Percentiles rank a stretch among this genome's conserved stretches.
phyloP scores from a whole-genome alignment of 495 filamentous ascomycete genomes.

The Aspergillus ellipticus region DNA sequence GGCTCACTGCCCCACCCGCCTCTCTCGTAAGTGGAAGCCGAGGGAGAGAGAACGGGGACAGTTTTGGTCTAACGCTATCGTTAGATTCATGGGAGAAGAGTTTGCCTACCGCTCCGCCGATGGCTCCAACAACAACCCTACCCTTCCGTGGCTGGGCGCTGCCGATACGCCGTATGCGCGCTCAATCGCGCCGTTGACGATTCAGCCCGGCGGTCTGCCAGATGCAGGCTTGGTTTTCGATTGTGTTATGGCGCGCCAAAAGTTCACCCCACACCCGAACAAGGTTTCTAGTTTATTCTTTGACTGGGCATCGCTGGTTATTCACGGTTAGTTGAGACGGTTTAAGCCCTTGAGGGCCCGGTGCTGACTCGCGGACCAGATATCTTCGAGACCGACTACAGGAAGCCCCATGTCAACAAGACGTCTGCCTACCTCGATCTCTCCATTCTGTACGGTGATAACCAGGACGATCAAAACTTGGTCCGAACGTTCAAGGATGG shows the following conservation, averaged over 20 bases:
- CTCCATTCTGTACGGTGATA: constrained; percentile 56
- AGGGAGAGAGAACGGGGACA: background rate
- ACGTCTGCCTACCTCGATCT: constrained; percentile 59
- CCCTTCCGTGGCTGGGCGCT: constrained; percentile 52
- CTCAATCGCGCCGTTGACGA: constrained; percentile 48
- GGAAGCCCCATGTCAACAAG: constrained; percentile 49
- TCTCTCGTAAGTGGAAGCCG: constrained; percentile 37
- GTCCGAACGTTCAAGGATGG: constrained; percentile 56
- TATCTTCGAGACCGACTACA: constrained; percentile 57
- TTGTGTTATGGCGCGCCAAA: constrained; percentile 48
- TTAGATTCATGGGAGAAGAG: constrained; percentile 60
- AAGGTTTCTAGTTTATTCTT: constrained; percentile 58
- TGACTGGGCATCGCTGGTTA: constrained; percentile 55
- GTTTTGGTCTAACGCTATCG: background rate
- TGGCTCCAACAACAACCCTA: constrained; percentile 64
- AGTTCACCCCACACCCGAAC: constrained; percentile 53
- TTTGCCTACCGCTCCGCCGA: constrained; percentile 67
- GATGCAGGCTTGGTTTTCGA: constrained; percentile 54
- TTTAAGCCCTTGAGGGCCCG: too few species aligned
- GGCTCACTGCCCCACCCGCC: constrained; percentile 52
- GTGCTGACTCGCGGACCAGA: constrained; percentile 29
- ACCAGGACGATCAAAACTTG: constrained; percentile 52
- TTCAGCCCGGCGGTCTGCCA: constrained; percentile 49
- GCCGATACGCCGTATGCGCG: constrained; percentile 55
- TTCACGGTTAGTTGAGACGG: constrained; percentile 39